A percentile compares a stretch with the other conserved stretches of the same genome.
Conservation (phyloP, 768 basidiomycete genomes). For the Gymnopilus junonius region DNA sequence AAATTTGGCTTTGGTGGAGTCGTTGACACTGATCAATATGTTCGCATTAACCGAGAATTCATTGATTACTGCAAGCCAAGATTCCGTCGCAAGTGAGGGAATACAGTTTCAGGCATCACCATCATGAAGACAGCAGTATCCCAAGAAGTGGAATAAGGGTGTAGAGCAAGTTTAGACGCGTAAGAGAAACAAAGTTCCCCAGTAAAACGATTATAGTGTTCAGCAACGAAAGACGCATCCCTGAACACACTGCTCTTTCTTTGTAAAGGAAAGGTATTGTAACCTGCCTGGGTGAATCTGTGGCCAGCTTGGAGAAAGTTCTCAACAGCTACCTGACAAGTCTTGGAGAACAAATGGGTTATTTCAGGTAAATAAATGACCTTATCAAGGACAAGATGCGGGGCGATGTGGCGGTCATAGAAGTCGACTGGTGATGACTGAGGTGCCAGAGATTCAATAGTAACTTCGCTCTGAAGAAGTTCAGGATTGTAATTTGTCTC, state of each 20-base stretch:
- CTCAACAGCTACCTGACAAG: not conserved
- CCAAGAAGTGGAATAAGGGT: not conserved
- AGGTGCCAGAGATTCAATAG: not conserved
- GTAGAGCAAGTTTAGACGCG: not conserved
- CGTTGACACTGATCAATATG: not conserved
- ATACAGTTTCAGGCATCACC: not conserved
- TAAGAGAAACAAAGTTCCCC: not conserved
- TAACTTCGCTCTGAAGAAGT: not conserved
- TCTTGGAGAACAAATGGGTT: not conserved
- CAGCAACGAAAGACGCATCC: not conserved
- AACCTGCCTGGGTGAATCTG: not conserved
- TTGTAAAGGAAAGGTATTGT: not conserved
- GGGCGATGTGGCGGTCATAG: slow-evolving; percentile 3
- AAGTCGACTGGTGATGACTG: not conserved
- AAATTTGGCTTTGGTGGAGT: not conserved
- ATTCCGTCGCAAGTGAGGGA: not conserved
- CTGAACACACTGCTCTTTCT: not conserved
- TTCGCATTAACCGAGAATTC: not conserved
- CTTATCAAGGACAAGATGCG: not conserved
- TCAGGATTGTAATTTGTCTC: not conserved
- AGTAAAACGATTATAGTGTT: not conserved
- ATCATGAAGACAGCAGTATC: not conserved
- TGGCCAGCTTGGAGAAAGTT: not conserved
- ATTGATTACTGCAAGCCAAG: not conserved
- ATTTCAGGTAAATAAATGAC: not conserved